phyloP scores from a whole-genome alignment of 352 stramenopile species.

The Globisporangium parvum region DNA sequence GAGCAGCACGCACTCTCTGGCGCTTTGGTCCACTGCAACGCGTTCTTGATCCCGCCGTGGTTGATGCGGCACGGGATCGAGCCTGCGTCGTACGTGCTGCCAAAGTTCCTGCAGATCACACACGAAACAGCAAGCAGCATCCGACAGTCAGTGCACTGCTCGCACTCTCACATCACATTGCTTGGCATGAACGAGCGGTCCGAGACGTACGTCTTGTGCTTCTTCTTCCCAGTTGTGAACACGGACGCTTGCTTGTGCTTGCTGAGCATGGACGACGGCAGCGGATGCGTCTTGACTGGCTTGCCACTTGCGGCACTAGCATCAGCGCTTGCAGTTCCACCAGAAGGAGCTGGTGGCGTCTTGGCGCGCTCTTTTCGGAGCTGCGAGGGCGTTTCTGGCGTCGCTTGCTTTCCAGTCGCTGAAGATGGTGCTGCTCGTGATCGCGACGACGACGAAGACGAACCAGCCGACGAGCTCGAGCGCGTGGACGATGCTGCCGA shows the following conservation, averaged over 20 bases:
- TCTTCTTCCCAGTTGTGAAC: constrained; percentile 64
- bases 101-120: constrained; percentile 48
- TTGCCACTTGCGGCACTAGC: background rate
- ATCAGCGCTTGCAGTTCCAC: constrained; percentile 7
- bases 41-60: constrained; percentile 69
- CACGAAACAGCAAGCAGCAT: no score
- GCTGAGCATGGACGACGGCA: constrained; percentile 51
- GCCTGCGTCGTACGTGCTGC: constrained; percentile 52
- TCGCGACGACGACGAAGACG: constrained; percentile 2
- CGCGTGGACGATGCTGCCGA: constrained; percentile 2
- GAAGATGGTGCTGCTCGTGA: no score
- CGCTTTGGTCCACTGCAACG: constrained; percentile 64
- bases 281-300: constrained; percentile 14
- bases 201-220: constrained; percentile 60
- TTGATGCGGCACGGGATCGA: constrained; percentile 78
- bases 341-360: constrained; percentile 9
- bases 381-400: background rate
- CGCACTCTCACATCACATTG: background rate
- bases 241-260: constrained; percentile 76
- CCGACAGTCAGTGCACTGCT: background rate
- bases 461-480: constrained; percentile 8
- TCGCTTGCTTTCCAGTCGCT: constrained; percentile 4
- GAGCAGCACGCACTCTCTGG: constrained; percentile 33
- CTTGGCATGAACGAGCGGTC: background rate
- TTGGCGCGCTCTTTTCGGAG: constrained; percentile 18